Evolutionary conservation across 2,329 filamentous ascomycete species (phyloP).

Genomic region (Ophiocordyceps camponoti-floridani): DNA sequence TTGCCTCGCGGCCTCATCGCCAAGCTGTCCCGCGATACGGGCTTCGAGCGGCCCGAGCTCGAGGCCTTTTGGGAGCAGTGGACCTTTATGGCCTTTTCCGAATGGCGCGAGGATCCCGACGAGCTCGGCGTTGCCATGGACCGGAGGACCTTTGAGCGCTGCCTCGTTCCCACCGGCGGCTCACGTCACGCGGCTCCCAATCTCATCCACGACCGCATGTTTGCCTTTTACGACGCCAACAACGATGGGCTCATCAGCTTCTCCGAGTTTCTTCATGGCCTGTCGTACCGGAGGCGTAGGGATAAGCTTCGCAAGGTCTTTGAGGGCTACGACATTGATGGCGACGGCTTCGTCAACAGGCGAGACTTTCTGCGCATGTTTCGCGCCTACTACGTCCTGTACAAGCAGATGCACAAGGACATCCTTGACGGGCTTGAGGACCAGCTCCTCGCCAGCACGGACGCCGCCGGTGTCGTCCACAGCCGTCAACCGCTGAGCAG

Average conservation of each 20-base stretch:
- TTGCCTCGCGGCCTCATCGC: slow-evolving; percentile 52
- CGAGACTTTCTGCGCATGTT: slow-evolving; percentile 86
- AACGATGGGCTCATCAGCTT: slow-evolving; percentile 81
- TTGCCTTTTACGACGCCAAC: slow-evolving; percentile 89
- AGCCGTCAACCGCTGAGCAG: slow-evolving; percentile 61
- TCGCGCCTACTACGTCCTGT: slow-evolving; percentile 77
- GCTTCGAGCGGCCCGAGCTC: slow-evolving; percentile 70
- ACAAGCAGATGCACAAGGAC: slow-evolving; percentile 76
- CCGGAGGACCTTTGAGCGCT: slow-evolving; percentile 79
- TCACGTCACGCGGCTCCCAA: slow-evolving; percentile 63
- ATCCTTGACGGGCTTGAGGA: slow-evolving; percentile 64
- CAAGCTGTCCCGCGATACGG: slow-evolving; percentile 51
- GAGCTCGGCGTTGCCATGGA: slow-evolving; percentile 72
- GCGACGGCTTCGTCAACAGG: slow-evolving; percentile 69
- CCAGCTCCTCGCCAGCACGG: slow-evolving; percentile 56
- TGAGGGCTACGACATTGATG: slow-evolving; percentile 78
- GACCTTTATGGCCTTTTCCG: slow-evolving; percentile 76
- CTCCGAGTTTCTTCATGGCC: slow-evolving; percentile 71
- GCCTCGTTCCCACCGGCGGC: slow-evolving; percentile 73
- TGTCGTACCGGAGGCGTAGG: slow-evolving; percentile 51
- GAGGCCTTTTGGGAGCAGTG: slow-evolving; percentile 96
- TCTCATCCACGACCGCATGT: slow-evolving; percentile 89
- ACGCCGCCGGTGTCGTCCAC: slow-evolving; percentile 59
- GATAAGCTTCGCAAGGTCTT: slow-evolving; percentile 61
- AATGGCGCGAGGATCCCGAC: slow-evolving; percentile 68